Conservation (phyloP, 2,329 filamentous ascomycete genomes). For the Colletotrichum lini region DNA sequence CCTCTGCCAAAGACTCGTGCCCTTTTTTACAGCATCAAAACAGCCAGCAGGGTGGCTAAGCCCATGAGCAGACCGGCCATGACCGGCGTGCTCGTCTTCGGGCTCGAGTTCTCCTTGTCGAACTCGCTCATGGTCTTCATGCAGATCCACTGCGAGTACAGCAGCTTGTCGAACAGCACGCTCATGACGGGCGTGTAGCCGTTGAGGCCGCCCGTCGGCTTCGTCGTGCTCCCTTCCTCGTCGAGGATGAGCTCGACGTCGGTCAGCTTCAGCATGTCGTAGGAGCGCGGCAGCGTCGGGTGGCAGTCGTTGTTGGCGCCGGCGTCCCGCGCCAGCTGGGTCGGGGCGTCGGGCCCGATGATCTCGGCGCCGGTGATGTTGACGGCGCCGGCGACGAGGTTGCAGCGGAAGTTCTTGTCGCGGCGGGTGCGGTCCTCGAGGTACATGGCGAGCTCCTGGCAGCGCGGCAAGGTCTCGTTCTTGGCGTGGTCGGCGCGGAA, state of each 20-base stretch:
- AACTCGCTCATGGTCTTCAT: conserved; percentile 42
- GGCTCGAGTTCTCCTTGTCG: conserved; percentile 14
- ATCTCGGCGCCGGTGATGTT: conserved; percentile 37
- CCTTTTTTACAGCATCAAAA: conserved; percentile 28
- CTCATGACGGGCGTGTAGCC: conserved; percentile 41
- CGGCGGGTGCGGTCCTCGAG: conserved; percentile 38
- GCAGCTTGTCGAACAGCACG: conserved; percentile 36
- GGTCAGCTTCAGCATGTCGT: conserved; percentile 36
- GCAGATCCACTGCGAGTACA: conserved; percentile 42
- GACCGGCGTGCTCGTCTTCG: conserved; percentile 6
- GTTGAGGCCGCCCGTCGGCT: conserved; percentile 34
- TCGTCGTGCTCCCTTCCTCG: conserved; percentile 13
- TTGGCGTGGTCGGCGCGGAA: conserved; percentile 34
- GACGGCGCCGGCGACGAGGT: conserved; percentile 39
- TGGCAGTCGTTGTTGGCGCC: conserved; percentile 26
- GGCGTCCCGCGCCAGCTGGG: conserved; percentile 4
- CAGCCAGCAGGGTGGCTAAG: conserved; percentile 10
- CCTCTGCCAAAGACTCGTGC: no score
- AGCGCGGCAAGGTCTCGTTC: conserved; percentile 27
- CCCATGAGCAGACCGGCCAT: conserved; percentile 15
- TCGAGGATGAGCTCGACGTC: conserved; percentile 39
- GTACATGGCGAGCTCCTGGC: conserved; percentile 39
- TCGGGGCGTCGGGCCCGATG: conserved; percentile 37
- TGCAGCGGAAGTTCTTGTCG: conserved; percentile 39
- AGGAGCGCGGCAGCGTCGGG: conserved; percentile 29